Evolutionary conservation across 371 early-diverging fungal genomes (phyloP).

Genomic region (Saksenaea vasiformis): DNA sequence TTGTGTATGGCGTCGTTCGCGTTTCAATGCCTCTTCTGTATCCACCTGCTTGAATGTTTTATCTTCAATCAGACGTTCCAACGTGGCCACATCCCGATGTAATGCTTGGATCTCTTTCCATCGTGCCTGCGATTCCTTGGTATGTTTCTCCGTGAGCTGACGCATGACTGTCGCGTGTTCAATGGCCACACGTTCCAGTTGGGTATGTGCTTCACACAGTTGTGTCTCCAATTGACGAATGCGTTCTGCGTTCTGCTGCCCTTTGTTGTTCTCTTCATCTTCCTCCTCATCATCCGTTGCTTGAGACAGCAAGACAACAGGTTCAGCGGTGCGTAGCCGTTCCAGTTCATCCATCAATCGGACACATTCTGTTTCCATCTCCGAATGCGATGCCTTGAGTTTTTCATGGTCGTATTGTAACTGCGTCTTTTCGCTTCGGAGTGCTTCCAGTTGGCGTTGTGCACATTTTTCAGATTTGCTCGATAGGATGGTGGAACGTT

Average conservation of each 20-base stretch:
- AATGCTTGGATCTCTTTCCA: constrained; percentile 49
- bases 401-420: constrained; percentile 50
- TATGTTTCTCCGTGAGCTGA: constrained; percentile 36
- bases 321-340: constrained; percentile 28
- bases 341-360: constrained; percentile 72
- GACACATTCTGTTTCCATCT: constrained; percentile 71
- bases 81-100: constrained; percentile 58
- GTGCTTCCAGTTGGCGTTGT: constrained; percentile 31
- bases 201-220: constrained; percentile 40
- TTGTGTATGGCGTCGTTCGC: constrained; percentile 38
- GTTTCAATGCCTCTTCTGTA: constrained; percentile 52
- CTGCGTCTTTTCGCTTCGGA: constrained; percentile 7
- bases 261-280: constrained; percentile 14
- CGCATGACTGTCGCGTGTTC: constrained; percentile 48
- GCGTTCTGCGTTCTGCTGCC: background rate
- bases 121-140: constrained; percentile 54
- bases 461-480: constrained; percentile 26
- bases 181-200: constrained; percentile 36
- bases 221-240: constrained; percentile 30
- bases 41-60: constrained; percentile 69
- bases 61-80: constrained; percentile 67
- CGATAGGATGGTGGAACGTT: constrained; percentile 29
- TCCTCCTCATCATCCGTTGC: constrained; percentile 22
- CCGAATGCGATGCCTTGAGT: constrained; percentile 58
- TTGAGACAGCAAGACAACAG: constrained; percentile 7